These are phyloP conservation scores for Citrullus amarus DNA, from an alignment of 306 rosid genomes.

Conservation along the genomic window DNA sequence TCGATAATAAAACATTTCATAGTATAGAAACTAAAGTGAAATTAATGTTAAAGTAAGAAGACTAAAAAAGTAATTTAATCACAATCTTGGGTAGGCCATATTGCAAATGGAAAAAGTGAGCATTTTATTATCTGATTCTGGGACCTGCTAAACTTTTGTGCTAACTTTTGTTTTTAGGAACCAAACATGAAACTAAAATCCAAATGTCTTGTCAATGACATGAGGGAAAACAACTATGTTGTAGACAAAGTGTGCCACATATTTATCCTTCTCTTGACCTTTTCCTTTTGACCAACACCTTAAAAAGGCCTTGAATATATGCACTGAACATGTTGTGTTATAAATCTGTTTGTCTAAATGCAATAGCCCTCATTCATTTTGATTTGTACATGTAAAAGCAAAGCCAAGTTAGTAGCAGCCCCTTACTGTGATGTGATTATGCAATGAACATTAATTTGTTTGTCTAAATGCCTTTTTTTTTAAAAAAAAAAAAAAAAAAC, in stretches of 20 bases:
- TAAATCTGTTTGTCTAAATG: conserved; percentile 6
- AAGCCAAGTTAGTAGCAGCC: not conserved
- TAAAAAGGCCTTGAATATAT: not conserved
- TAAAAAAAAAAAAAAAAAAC: no score
- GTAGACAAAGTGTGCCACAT: conserved; percentile 20
- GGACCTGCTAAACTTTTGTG: conserved; percentile 1
- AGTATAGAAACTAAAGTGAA: not conserved
- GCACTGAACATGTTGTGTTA: conserved; percentile 5
- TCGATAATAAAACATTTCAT: not conserved
- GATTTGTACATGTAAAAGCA: not conserved
- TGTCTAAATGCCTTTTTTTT: not conserved
- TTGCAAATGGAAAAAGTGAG: not conserved
- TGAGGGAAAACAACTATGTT: conserved; percentile 7
- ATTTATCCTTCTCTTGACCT: conserved; percentile 10
- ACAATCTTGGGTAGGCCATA: not conserved
- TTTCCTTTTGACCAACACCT: conserved; percentile 8
- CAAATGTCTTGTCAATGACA: conserved; percentile 14
- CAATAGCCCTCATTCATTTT: not conserved
- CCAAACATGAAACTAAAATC: conserved; percentile 23
- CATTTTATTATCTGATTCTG: not conserved
- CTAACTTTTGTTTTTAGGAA: not conserved
- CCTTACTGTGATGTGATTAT: not conserved
- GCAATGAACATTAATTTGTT: conserved; percentile 1
- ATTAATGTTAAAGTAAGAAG: not conserved
- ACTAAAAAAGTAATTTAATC: not conserved